phyloP scores from a whole-genome alignment of 108 stramenopile genomes.

The Nitzschia sp. region DNA sequence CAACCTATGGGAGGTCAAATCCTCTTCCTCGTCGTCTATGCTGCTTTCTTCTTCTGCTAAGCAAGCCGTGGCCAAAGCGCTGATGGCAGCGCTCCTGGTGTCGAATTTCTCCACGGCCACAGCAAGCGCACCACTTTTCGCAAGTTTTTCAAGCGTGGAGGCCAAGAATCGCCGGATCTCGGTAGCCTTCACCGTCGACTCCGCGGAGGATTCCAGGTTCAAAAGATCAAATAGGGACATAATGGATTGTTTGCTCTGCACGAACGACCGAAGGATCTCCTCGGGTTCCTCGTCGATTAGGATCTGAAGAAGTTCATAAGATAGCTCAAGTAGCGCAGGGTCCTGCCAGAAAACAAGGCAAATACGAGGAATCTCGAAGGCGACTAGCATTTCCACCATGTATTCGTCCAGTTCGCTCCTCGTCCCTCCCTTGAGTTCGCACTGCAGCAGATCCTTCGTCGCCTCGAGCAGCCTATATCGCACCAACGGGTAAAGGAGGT shows the following conservation, averaged over 20 bases:
- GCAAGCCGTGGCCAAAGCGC: conserved; percentile 70
- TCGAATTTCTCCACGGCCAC: conserved; percentile 58
- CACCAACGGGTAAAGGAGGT: conserved; percentile 51
- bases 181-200: conserved; percentile 19
- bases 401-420: conserved; percentile 28
- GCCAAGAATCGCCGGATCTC: conserved; percentile 56
- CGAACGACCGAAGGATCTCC: conserved; percentile 56
- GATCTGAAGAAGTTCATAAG: conserved; percentile 56
- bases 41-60: conserved; percentile 51
- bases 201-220: conserved; percentile 38
- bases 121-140: conserved; percentile 55
- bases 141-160: conserved; percentile 52
- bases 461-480: conserved; percentile 58
- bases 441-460: conserved; percentile 37
- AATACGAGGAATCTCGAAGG: conserved; percentile 59
- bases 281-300: conserved; percentile 48
- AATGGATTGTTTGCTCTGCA: conserved; percentile 56
- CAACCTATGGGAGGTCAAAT: conserved; percentile 46
- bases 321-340: conserved; percentile 51
- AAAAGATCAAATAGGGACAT: conserved; percentile 69
- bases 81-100: conserved; percentile 63
- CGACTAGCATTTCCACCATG: conserved; percentile 49
- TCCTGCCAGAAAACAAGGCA: conserved; percentile 66
- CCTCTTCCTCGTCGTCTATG: conserved; percentile 51
- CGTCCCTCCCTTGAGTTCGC: conserved; percentile 24